Percentiles rank a stretch among this genome's conserved stretches.
Evolutionary conservation across 108 stramenopile species (phyloP).

Genomic region (Chaetoceros tenuissimus): DNA sequence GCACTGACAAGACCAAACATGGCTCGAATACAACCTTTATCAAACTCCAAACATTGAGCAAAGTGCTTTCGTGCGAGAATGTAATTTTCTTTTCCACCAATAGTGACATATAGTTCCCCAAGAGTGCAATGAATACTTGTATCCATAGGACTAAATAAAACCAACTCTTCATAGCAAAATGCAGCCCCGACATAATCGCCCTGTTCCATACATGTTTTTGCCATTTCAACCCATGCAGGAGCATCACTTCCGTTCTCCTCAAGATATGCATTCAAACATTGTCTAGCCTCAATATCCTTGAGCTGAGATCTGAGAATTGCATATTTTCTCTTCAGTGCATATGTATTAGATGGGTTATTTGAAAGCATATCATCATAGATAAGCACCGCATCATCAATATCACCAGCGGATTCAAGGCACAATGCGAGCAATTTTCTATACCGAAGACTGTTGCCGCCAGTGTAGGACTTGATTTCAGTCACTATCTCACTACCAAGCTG

Average conservation of each 20-base stretch:
- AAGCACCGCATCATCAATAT: slow-evolving; percentile 34
- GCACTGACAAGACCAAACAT: slow-evolving; percentile 57
- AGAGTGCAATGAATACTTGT: slow-evolving; percentile 44
- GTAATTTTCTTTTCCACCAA: slow-evolving; percentile 52
- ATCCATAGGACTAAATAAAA: slow-evolving; percentile 67
- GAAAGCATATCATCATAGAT: slow-evolving; percentile 59
- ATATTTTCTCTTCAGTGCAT: slow-evolving; percentile 72
- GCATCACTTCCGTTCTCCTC: slow-evolving; percentile 47
- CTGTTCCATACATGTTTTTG: slow-evolving; percentile 34
- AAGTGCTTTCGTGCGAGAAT: slow-evolving; percentile 69
- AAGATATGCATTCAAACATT: slow-evolving; percentile 60
- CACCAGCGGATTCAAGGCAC: slow-evolving; percentile 54
- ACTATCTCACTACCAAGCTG: slow-evolving; percentile 37
- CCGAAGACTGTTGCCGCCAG: slow-evolving; percentile 40
- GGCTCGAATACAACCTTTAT: slow-evolving; percentile 43
- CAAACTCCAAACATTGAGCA: slow-evolving; percentile 64
- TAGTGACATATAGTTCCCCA: slow-evolving; percentile 67
- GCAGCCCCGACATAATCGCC: slow-evolving; percentile 68
- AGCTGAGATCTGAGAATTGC: slow-evolving; percentile 45
- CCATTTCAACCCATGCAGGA: slow-evolving; percentile 72
- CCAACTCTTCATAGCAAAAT: slow-evolving; percentile 73
- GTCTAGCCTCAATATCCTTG: slow-evolving; percentile 24
- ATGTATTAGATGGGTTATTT: slow-evolving; percentile 70
- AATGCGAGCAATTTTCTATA: slow-evolving; percentile 61
- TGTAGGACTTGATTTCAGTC: slow-evolving; percentile 10